Evolutionary conservation across 2,329 filamentous ascomycete genomes (phyloP), one percentile per base, ranked within the genome.

Genomic region (Chaetomium sp.): DNA sequence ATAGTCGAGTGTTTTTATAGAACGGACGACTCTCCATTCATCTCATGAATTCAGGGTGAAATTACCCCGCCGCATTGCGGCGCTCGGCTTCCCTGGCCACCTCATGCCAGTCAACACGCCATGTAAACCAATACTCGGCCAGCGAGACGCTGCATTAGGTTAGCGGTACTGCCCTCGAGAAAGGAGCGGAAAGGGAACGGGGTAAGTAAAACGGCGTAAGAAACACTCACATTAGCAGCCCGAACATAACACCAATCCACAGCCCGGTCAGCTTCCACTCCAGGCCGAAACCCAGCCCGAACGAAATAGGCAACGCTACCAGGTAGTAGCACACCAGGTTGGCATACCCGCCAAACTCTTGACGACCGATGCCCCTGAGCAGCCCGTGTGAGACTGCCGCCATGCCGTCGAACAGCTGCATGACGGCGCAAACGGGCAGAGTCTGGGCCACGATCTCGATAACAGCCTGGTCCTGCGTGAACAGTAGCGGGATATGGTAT

Each of bases 381-480:
- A 96, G 78, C 34, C 91, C 92, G 66, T 94, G 91, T 55, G 88
- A 90, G 41, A 86, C 86, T 3, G 88, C 82, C 0, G 88, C 84
- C 14, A 95, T 70, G 1, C 88, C 85, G 70, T 99, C 92, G 64
- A 95, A 91, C 32, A 96, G 79, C 69, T 97, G 91, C 78, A 96
- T 95, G 1, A 89, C 80, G 0, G 91, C 91, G 58, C 89, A 89
- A 2, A 96, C 73, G 0, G 91, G 91, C 38, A 96, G 78, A 2
- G 90, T 82, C 2, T 72, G 70, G 0, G 88, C 81, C 19, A 89
- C 86, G 37, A 90, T 74, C 19, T 72, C 74, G 58, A 89, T 81
- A 52, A 92, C 88, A 46, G 85, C 84, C 5, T 75, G 67, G 61
- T 92, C 88, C 6, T 81, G 75, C n/a, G 88, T 91, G 69, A 92